Evolutionary conservation across 202 grass and related monocot species (phyloP), one percentile per base, ranked within the genome.

Genomic region (Bolboschoenoplectus hybrid): DNA sequence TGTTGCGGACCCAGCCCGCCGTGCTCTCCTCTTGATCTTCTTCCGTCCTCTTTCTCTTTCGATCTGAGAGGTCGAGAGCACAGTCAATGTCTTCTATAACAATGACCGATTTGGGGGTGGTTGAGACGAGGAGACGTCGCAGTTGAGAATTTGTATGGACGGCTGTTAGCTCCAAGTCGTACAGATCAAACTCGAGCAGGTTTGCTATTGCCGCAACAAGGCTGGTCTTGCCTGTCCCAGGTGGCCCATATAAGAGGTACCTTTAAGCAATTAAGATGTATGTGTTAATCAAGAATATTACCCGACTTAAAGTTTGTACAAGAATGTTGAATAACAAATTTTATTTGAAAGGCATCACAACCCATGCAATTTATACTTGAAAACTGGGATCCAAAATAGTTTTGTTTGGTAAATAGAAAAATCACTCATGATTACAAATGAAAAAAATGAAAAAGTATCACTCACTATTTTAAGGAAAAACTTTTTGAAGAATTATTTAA

Each of bases 111-210:
- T 91, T 94, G 51, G 92, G 94, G 26, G 86, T 88, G 38, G 94
- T 94, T 5, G 90, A 91, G 1, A 87, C 89, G 35, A 93, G 94
- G 5, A 97, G 87, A 39, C 88, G 76, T 3, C 94, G 92, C 71
- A 97, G 90, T 83, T 92, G 79, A 49, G 90, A 90, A 74, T 97
- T 97, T 82, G 92, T 81, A 76, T 73, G 62, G 67, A 97, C 94
- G 0, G 94, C 80, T 55, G 94, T 97, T 82, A 97, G 94, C 82
- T 97, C 94, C 10, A 97, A 91, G 85, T 97, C 92, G 72, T 97
- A 94, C n/a, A 97, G 57, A 85, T 97, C 95, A 85, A 97, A 97
- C 71, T 97, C 92, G 50, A 97, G 95, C 8, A 97, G 79, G 89
- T 97, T 97, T 72, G 95, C 92, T 60, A 97, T 97, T 39, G 95